phyloP scores from a whole-genome alignment of 202 grass and related monocot genomes.

The Tripidium arundinaceum region DNA sequence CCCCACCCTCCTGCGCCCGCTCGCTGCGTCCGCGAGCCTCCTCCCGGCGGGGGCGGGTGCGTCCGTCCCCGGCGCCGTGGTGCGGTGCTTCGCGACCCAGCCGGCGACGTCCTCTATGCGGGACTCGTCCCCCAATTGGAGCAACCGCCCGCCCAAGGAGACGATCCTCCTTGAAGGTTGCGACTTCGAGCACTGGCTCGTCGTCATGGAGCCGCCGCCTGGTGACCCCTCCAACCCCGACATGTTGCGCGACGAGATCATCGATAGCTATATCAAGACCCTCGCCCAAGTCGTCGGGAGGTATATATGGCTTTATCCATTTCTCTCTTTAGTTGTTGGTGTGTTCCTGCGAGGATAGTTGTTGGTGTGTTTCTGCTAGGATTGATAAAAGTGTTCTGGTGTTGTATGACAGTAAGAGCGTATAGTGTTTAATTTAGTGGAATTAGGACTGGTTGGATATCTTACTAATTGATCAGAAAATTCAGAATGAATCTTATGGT shows the following conservation, averaged over 20 bases:
- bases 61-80: not conserved
- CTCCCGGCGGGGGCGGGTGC: slow-evolving; percentile 14
- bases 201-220: slow-evolving; percentile 62
- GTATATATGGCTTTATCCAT: slow-evolving; percentile 14
- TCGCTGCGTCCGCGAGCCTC: slow-evolving; percentile 24
- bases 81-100: slow-evolving; percentile 49
- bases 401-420: not conserved
- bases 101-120: slow-evolving; percentile 53
- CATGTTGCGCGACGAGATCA: slow-evolving; percentile 48
- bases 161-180: slow-evolving; percentile 74
- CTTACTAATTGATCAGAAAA: not conserved
- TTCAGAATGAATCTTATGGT: not conserved
- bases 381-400: not conserved
- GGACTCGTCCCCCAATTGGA: slow-evolving; percentile 70
- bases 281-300: slow-evolving; percentile 52
- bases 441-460: not conserved
- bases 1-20: slow-evolving; percentile 27
- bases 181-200: slow-evolving; percentile 78
- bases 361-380: not conserved
- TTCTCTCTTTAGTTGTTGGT: not conserved
- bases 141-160: slow-evolving; percentile 68
- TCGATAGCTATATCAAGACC: slow-evolving; percentile 61
- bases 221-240: slow-evolving; percentile 40
- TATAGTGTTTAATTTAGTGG: not conserved
- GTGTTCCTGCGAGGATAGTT: too few relatives aligned